phyloP scores from a whole-genome alignment of 352 stramenopile genomes.

The Pythium guiyangense region DNA sequence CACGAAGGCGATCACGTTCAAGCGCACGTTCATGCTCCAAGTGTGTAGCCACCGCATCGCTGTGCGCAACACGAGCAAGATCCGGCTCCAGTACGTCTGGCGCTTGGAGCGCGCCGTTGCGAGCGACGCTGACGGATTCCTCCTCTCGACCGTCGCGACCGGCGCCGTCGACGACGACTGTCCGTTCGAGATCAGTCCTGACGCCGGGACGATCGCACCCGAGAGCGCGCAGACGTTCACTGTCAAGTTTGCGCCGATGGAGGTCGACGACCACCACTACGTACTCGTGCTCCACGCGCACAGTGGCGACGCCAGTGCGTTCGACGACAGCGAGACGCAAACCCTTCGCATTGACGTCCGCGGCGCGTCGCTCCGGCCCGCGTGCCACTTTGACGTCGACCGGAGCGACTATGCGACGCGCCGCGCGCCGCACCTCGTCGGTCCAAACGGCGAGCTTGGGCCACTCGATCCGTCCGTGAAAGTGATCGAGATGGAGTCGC shows the following conservation, averaged over 20 bases:
- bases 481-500: slow-evolving; percentile 91
- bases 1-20: slow-evolving; percentile 56
- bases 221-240: slow-evolving; percentile 68
- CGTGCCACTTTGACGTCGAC: slow-evolving; percentile 93
- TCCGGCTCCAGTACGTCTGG: slow-evolving; percentile 54
- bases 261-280: slow-evolving; percentile 88
- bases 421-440: slow-evolving; percentile 56
- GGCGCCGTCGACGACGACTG: slow-evolving; percentile 43
- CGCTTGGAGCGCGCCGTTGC: slow-evolving; percentile 29
- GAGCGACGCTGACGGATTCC: slow-evolving; percentile 3
- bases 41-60: slow-evolving; percentile 68
- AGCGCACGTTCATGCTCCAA: slow-evolving; percentile 87
- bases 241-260: slow-evolving; percentile 87
- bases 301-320: not conserved
- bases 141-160: not conserved
- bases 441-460: slow-evolving; percentile 78
- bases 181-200: slow-evolving; percentile 86
- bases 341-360: slow-evolving; percentile 49
- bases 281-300: slow-evolving; percentile 36
- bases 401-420: slow-evolving; percentile 84
- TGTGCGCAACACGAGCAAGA: slow-evolving; percentile 72
- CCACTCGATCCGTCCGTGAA: slow-evolving; percentile 83
- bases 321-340: not conserved
- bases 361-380: slow-evolving; percentile 77
- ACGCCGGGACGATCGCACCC: slow-evolving; percentile 42